These are phyloP conservation scores for Ophiostoma novo-ulmi DNA, from an alignment of 2,329 filamentous ascomycete genomes.

Conservation along the genomic window DNA sequence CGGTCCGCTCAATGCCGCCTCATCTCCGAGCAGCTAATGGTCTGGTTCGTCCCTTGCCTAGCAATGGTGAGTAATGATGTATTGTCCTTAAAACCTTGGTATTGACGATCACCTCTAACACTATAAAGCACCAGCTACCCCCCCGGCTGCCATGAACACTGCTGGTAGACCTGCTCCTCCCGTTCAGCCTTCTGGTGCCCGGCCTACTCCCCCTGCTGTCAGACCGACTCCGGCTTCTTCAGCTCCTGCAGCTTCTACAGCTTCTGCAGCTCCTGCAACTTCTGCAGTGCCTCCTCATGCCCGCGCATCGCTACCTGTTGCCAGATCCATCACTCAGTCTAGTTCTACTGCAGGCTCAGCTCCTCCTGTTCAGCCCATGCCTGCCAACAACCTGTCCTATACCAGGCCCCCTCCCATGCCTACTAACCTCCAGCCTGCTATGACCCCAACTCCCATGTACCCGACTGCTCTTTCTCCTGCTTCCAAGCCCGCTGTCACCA, in stretches of 20 bases:
- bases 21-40: slow-evolving; percentile 14
- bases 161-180: not conserved
- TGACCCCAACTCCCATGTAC: not conserved
- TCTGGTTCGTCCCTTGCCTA: slow-evolving; percentile 19
- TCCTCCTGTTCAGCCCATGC: not conserved
- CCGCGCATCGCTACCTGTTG: not conserved
- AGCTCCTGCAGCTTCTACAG: too few relatives aligned
- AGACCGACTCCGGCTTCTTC: not conserved
- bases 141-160: not conserved
- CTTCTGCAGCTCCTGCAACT: not conserved
- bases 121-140: not conserved
- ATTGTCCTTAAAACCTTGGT: too few relatives aligned
- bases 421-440: slow-evolving; percentile 7
- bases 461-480: not conserved
- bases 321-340: not conserved
- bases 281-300: not conserved
- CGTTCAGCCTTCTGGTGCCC: not conserved
- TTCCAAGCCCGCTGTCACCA: not conserved
- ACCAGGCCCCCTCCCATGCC: slow-evolving; percentile 5
- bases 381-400: not conserved
- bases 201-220: not conserved
- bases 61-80: slow-evolving; percentile 5
- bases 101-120: not conserved
- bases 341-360: not conserved
- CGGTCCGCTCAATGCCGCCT: slow-evolving; percentile 7